Percentiles rank a stretch among this genome's conserved stretches.
Evolutionary conservation across 805 yeast genomes (phyloP).

Genomic region (Wickerhamomyces silvicola): DNA sequence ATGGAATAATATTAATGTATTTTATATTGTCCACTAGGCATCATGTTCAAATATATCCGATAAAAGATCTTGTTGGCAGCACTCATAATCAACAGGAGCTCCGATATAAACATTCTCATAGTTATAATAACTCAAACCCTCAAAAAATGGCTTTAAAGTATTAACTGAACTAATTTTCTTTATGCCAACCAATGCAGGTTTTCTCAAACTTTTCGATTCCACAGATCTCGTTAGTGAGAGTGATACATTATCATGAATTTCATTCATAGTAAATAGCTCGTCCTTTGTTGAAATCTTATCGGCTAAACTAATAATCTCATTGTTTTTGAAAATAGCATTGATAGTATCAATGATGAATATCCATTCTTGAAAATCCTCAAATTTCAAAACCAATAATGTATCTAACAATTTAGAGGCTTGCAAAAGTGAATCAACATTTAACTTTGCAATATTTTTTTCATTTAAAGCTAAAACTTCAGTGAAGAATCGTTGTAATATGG

Average conservation of each 20-base stretch:
- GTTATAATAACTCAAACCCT: slow-evolving; percentile 53
- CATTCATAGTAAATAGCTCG: slow-evolving; percentile 17
- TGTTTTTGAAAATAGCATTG: slow-evolving; percentile 44
- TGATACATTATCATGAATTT: slow-evolving; percentile 14
- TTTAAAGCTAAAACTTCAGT: slow-evolving; percentile 24
- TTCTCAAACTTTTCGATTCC: slow-evolving; percentile 23
- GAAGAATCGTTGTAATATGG: slow-evolving; percentile 52
- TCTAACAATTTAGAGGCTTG: slow-evolving; percentile 77
- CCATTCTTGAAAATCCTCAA: slow-evolving; percentile 89
- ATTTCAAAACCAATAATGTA: slow-evolving; percentile 54
- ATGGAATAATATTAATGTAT: background rate
- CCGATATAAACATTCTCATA: slow-evolving; percentile 63
- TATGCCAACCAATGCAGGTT: slow-evolving; percentile 32
- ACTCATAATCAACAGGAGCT: slow-evolving; percentile 31
- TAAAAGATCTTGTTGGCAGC: slow-evolving; percentile 51
- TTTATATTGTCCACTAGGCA: background rate
- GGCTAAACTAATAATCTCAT: slow-evolving; percentile 21
- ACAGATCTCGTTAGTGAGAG: slow-evolving; percentile 12
- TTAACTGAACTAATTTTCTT: slow-evolving; percentile 32
- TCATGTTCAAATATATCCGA: slow-evolving; percentile 42
- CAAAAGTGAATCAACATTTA: slow-evolving; percentile 38
- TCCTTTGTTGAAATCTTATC: slow-evolving; percentile 16
- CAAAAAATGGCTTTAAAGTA: slow-evolving; percentile 58
- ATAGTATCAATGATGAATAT: slow-evolving; percentile 68
- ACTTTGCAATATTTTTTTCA: slow-evolving; percentile 24